Evolutionary conservation across 2,329 filamentous ascomycete genomes (phyloP).

Genomic region (Colletotrichum caudatum): DNA sequence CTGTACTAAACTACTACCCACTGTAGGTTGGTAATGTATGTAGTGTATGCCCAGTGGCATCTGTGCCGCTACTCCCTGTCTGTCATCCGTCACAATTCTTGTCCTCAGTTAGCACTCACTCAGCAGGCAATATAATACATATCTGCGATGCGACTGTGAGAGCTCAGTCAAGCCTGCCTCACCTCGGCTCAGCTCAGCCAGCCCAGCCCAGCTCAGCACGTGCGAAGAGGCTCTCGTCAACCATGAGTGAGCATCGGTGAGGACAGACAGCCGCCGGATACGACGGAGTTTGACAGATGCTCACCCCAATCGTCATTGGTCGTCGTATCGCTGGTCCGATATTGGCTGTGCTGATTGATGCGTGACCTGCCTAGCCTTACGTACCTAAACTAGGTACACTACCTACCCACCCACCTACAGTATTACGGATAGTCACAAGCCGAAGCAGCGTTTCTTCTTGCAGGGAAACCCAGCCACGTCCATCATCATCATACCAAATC

Average conservation of each 20-base stretch:
- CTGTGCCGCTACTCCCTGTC: neutral
- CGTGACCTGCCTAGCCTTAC: neutral
- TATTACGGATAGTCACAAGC: neutral
- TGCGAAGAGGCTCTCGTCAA: neutral
- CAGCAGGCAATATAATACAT: too few species aligned
- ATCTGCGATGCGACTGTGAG: neutral
- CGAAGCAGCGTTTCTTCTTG: slow-evolving; percentile 31
- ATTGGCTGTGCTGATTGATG: slow-evolving; percentile 16
- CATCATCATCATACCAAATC: slow-evolving; percentile 11
- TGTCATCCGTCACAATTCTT: neutral
- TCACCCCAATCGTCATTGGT: neutral
- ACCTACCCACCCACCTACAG: too few species aligned
- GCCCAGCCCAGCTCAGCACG: neutral
- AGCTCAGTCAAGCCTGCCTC: neutral
- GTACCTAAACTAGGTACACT: too few species aligned
- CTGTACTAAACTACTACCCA: too few species aligned
- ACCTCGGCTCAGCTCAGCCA: neutral
- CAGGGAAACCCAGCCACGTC: slow-evolving; percentile 38
- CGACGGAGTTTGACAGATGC: neutral
- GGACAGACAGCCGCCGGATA: neutral
- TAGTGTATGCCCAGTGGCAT: neutral
- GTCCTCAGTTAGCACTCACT: neutral
- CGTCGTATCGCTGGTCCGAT: neutral
- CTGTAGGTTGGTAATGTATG: too few species aligned
- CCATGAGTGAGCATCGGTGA: neutral